Evolutionary conservation across 805 yeast species (phyloP).

Genomic region (Candida insectalens): DNA sequence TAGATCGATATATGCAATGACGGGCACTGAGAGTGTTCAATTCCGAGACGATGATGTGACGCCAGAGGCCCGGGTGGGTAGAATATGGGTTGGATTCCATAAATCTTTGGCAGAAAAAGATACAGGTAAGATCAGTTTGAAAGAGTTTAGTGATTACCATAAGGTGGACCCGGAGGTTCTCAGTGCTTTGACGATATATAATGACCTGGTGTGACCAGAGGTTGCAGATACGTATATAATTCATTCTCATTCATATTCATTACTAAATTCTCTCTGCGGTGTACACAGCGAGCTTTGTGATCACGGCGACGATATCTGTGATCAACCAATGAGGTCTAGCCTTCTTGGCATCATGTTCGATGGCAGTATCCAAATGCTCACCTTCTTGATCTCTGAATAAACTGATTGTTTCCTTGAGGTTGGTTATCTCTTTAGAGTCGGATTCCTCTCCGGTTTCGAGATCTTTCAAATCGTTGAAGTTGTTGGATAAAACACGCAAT

Average conservation of each 20-base stretch:
- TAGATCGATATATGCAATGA: slow-evolving; percentile 84
- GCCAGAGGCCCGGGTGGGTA: slow-evolving; percentile 78
- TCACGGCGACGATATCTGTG: slow-evolving; percentile 76
- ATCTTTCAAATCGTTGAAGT: slow-evolving; percentile 39
- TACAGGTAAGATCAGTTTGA: slow-evolving; percentile 62
- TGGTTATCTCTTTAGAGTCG: slow-evolving; percentile 44
- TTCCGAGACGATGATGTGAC: slow-evolving; percentile 84
- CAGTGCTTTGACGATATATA: slow-evolving; percentile 56
- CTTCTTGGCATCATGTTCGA: slow-evolving; percentile 81
- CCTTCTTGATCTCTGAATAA: slow-evolving; percentile 88
- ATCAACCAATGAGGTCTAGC: slow-evolving; percentile 88
- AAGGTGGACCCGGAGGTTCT: slow-evolving; percentile 71
- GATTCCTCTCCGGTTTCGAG: slow-evolving; percentile 18
- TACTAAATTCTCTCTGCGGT: slow-evolving; percentile 72
- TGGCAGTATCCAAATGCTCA: slow-evolving; percentile 91
- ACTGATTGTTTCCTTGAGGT: slow-evolving; percentile 53
- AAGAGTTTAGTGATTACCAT: slow-evolving; percentile 77
- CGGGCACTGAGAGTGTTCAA: slow-evolving; percentile 79
- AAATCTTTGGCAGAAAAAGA: slow-evolving; percentile 58
- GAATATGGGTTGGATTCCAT: slow-evolving; percentile 45
- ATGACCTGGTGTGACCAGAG: slow-evolving; percentile 13
- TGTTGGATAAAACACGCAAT: slow-evolving; percentile 63
- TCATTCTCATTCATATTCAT: not conserved
- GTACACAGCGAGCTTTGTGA: slow-evolving; percentile 85
- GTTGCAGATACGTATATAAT: not conserved